Evolutionary conservation across 164 flowering plant genomes (phyloP).

Genomic region (Chloranthus sessilifolius): DNA sequence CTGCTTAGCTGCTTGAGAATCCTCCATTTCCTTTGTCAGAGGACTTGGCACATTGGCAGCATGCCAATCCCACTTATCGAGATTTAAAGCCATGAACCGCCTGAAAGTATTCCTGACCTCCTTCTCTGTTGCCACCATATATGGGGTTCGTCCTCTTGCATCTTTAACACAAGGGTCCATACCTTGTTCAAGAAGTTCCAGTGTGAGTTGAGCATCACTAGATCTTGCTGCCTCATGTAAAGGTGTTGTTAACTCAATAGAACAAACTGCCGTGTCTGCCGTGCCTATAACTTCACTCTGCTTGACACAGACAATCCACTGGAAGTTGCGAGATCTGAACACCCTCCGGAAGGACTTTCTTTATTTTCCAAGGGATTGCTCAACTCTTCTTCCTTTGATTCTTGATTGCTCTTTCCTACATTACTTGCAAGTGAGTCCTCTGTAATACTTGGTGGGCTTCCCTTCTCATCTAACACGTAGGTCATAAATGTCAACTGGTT

Average conservation of each 20-base stretch:
- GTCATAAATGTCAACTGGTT: slow-evolving; percentile 45
- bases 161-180: slow-evolving; percentile 77
- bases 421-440: slow-evolving; percentile 14
- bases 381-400: slow-evolving; percentile 11
- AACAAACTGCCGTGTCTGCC: slow-evolving; percentile 9
- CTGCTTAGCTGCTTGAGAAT: slow-evolving; percentile 95
- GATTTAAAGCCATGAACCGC: slow-evolving; percentile 92
- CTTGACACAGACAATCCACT: slow-evolving; percentile 22
- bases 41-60: slow-evolving; percentile 96
- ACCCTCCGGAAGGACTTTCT: slow-evolving; percentile 22
- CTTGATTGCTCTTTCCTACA: slow-evolving; percentile 5
- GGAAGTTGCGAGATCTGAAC: slow-evolving; percentile 17
- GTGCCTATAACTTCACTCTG: slow-evolving; percentile 23
- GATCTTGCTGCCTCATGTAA: slow-evolving; percentile 77
- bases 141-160: slow-evolving; percentile 84
- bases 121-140: slow-evolving; percentile 82
- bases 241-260: slow-evolving; percentile 51
- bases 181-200: slow-evolving; percentile 81
- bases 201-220: slow-evolving; percentile 38
- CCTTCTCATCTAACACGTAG: slow-evolving; percentile 42
- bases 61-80: slow-evolving; percentile 93
- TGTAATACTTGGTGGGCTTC: slow-evolving; percentile 10
- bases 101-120: slow-evolving; percentile 84
- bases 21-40: slow-evolving; percentile 95
- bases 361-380: slow-evolving; percentile 15